Conservation (phyloP, 176 grass and related monocot genomes). For the Phyllostachys edulis region DNA sequence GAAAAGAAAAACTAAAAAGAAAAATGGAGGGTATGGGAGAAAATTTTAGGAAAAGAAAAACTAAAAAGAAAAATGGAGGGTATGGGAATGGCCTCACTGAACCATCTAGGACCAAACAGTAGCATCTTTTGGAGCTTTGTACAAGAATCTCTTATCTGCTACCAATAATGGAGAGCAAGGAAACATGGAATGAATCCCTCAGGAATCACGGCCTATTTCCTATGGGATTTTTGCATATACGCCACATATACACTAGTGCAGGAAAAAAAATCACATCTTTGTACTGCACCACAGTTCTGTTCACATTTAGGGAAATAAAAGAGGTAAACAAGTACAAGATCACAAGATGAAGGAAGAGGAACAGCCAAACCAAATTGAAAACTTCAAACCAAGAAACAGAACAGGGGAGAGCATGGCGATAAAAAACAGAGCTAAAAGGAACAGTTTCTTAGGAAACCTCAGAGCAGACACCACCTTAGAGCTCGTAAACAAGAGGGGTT, state of each 20-base stretch:
- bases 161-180: slow-evolving; percentile 38
- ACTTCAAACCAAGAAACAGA: neutral
- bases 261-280: neutral
- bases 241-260: neutral
- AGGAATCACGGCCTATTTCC: slow-evolving; percentile 41
- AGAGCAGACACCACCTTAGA: neutral
- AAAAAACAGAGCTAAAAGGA: neutral
- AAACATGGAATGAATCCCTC: slow-evolving; percentile 50
- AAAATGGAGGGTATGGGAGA: neutral
- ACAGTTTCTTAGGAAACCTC: neutral
- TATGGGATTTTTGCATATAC: slow-evolving; percentile 34
- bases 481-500: neutral
- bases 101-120: slow-evolving; percentile 42
- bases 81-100: slow-evolving; percentile 19
- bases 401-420: neutral
- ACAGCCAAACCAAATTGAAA: neutral
- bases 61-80: neutral
- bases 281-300: neutral
- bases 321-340: neutral
- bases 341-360: neutral
- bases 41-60: neutral
- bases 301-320: neutral
- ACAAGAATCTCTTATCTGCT: slow-evolving; percentile 51
- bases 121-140: slow-evolving; percentile 45
- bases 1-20: neutral